These are phyloP conservation scores for Stylonectria norvegica DNA, from an alignment of 2,329 filamentous ascomycete species.

Conservation along the genomic window DNA sequence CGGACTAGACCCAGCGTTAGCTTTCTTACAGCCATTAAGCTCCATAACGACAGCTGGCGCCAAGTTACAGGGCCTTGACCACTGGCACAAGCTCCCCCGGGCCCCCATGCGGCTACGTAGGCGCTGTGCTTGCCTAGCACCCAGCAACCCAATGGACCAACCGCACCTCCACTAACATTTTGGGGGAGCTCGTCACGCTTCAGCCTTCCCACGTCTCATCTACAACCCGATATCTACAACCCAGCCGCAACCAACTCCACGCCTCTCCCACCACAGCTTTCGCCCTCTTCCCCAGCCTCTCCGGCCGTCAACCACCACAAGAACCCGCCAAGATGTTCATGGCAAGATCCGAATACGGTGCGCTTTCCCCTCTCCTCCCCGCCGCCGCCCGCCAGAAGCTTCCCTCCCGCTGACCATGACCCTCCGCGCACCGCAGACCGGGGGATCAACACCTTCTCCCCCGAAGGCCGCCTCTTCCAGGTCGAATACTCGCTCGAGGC, in stretches of 20 bases:
- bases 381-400: conserved; percentile 25
- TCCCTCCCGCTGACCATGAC: conserved; percentile 21
- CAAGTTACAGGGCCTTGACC: conserved; percentile 5
- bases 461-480: conserved; percentile 98
- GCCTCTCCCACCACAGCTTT: not conserved
- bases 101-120: conserved; percentile 31
- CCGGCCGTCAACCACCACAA: conserved; percentile 9
- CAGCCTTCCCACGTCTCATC: conserved; percentile 20
- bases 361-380: conserved; percentile 38
- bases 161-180: conserved; percentile 19
- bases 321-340: conserved; percentile 83
- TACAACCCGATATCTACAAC: not conserved
- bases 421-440: conserved; percentile 60
- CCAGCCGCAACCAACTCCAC: not conserved
- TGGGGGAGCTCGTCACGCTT: not conserved
- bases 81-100: not conserved
- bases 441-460: conserved; percentile 99
- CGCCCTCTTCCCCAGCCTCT: not conserved
- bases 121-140: conserved; percentile 37
- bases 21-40: no score
- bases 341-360: conserved; percentile 99
- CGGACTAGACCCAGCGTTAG: no score
- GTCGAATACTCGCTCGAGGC: conserved; percentile 99
- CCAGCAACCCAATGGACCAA: conserved; percentile 23
- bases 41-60: not conserved